Percentiles rank a stretch among this genome's conserved stretches.
phyloP scores from a whole-genome alignment of 495 filamentous ascomycete species.

The Daldinia loculata region DNA sequence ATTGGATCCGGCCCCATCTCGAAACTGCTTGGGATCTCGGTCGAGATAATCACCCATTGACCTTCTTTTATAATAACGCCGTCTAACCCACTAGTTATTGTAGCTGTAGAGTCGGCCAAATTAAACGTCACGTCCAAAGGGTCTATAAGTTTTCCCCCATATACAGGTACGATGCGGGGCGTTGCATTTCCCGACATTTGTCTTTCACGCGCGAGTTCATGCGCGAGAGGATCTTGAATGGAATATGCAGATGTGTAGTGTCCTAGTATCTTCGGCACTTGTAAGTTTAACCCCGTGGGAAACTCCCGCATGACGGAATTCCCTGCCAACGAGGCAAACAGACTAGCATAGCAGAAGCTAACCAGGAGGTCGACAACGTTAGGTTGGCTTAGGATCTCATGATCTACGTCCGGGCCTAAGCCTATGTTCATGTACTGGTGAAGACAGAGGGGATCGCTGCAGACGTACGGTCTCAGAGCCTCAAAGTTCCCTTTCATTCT shows the following conservation, averaged over 20 bases:
- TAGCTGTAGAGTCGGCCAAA: constrained; percentile 9
- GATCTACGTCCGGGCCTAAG: constrained; percentile 84
- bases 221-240: background rate
- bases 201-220: no score
- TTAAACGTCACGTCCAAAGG: constrained; percentile 25
- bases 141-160: constrained; percentile 16
- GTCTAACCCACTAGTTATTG: background rate
- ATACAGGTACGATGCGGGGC: background rate
- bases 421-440: constrained; percentile 93
- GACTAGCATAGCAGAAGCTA: constrained; percentile 77
- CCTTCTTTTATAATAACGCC: constrained; percentile 6
- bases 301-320: constrained; percentile 61
- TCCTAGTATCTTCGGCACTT: constrained; percentile 60
- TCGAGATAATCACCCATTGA: constrained; percentile 39
- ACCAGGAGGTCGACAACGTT: constrained; percentile 87
- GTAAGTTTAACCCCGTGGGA: constrained; percentile 73
- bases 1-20: no score
- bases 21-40: background rate
- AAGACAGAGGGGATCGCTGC: constrained; percentile 79
- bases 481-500: constrained; percentile 76
- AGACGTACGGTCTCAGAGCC: constrained; percentile 92
- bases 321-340: constrained; percentile 17
- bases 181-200: background rate
- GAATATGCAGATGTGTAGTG: no score
- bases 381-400: constrained; percentile 82